Evolutionary conservation across 495 filamentous ascomycete species (phyloP).

Genomic region (Neurospora sp.): DNA sequence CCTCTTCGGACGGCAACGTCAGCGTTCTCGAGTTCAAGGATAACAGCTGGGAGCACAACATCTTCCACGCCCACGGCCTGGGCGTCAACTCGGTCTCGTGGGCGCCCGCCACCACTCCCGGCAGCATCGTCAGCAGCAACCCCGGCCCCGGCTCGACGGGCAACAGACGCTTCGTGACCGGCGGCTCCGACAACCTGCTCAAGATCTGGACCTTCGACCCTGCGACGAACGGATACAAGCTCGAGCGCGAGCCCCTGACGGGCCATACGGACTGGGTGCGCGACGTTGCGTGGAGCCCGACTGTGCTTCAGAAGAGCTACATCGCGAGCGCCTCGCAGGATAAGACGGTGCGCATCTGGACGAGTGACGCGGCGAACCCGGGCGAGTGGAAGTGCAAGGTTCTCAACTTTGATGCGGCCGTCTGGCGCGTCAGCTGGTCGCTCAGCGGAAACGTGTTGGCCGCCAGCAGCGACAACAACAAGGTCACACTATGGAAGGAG

Average conservation of each 20-base stretch:
- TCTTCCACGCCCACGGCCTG: conserved; percentile 83
- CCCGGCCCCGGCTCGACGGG: conserved; percentile 48
- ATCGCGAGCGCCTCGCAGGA: conserved; percentile 93
- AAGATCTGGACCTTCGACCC: conserved; percentile 70
- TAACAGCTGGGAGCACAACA: conserved; percentile 73
- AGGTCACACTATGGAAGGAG: conserved; percentile 86
- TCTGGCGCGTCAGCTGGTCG: conserved; percentile 98
- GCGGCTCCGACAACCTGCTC: conserved; percentile 83
- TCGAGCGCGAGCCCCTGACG: conserved; percentile 43
- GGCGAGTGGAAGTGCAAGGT: conserved; percentile 72
- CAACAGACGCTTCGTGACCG: conserved; percentile 76
- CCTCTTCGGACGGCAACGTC: conserved; percentile 85
- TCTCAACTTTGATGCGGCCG: conserved; percentile 73
- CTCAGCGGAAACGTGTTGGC: conserved; percentile 95
- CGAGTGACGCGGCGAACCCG: conserved; percentile 48
- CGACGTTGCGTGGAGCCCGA: conserved; percentile 94
- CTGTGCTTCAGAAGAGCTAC: conserved; percentile 86
- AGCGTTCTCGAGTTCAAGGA: conserved; percentile 93
- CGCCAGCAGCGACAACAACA: conserved; percentile 89
- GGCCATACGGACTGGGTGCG: conserved; percentile 97
- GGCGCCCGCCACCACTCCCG: conserved; percentile 75
- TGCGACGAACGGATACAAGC: conserved; percentile 39
- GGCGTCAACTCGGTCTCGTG: conserved; percentile 93
- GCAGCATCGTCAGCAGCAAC: conserved; percentile 64
- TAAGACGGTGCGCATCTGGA: conserved; percentile 96